These are phyloP conservation scores for Aspergillus sp. DNA, from an alignment of 2,329 filamentous ascomycete species.

Conservation along the genomic window DNA sequence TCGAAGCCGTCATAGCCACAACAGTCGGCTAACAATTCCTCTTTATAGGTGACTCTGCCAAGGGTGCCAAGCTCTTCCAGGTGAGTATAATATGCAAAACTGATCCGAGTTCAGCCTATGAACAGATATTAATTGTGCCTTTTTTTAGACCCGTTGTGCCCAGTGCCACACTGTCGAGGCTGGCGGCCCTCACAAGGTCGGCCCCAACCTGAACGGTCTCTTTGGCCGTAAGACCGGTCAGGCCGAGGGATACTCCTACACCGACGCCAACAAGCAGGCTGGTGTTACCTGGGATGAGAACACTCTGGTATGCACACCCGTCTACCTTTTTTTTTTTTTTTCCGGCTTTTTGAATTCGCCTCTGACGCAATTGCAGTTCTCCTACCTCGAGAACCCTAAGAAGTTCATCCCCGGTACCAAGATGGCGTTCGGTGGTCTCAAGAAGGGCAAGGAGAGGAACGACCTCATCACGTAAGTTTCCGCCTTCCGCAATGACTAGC, in stretches of 20 bases:
- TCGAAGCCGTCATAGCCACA: slow-evolving; percentile 6
- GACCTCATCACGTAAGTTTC: slow-evolving; percentile 87
- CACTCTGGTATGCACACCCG: slow-evolving; percentile 61
- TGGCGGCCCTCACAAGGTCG: slow-evolving; percentile 93
- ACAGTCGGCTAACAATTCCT: slow-evolving; percentile 21
- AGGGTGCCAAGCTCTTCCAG: slow-evolving; percentile 99
- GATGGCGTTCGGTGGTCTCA: slow-evolving; percentile 99
- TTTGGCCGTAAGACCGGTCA: slow-evolving; percentile 93
- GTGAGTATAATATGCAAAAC: slow-evolving; percentile 25
- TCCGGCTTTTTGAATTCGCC: background rate
- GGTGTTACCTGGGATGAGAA: slow-evolving; percentile 80
- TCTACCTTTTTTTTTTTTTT: background rate
- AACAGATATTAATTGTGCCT: slow-evolving; percentile 1
- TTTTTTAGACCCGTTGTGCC: slow-evolving; percentile 70
- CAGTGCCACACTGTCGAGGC: slow-evolving; percentile 97
- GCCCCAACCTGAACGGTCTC: slow-evolving; percentile 92
- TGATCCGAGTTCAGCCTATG: background rate
- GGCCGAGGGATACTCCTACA: slow-evolving; percentile 92
- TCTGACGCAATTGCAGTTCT: slow-evolving; percentile 55
- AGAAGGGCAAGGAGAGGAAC: slow-evolving; percentile 99
- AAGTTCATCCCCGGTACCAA: slow-evolving; percentile 99
- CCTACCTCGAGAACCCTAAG: slow-evolving; percentile 99
- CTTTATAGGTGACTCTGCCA: slow-evolving; percentile 73
- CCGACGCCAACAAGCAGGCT: slow-evolving; percentile 99
- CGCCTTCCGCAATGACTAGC: background rate